phyloP scores from a whole-genome alignment of 139 green algal species.

The Micractinium conductrix region DNA sequence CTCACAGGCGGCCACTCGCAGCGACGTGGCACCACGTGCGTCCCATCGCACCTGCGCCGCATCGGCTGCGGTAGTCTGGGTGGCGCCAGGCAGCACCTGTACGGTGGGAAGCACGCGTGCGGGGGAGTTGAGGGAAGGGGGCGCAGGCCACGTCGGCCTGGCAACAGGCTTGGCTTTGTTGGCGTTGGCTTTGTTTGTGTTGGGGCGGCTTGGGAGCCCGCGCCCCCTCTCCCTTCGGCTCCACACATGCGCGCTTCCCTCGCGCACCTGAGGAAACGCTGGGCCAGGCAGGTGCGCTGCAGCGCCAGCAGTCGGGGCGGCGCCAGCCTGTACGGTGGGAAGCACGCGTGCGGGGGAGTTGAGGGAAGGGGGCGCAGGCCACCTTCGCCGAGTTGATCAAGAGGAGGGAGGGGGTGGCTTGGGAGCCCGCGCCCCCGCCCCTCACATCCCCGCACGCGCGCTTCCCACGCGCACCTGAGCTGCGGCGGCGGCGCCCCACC shows the following conservation, averaged over 20 bases:
- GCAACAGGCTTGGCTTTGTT: not conserved
- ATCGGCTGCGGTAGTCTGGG: not conserved
- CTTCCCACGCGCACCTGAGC: conserved; percentile 4
- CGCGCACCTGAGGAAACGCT: not conserved
- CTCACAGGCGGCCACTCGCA: not conserved
- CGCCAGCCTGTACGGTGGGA: conserved; percentile 4
- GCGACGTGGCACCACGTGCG: not conserved
- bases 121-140: not conserved
- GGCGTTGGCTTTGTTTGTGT: not conserved
- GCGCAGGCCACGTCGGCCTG: not conserved
- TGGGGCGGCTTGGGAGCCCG: not conserved
- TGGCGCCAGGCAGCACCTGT: not conserved
- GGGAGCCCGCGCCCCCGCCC: not conserved
- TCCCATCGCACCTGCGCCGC: not conserved
- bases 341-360: not conserved
- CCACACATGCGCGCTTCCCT: not conserved
- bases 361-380: not conserved
- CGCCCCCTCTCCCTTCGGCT: not conserved
- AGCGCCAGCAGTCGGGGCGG: not conserved
- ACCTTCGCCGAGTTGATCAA: not conserved
- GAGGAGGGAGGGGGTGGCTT: not conserved
- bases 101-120: not conserved
- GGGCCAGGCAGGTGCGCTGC: not conserved
- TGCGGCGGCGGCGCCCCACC: no score
- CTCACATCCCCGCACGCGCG: not conserved